A percentile compares a stretch with the other conserved stretches of the same genome.
Conservation (phyloP, 2,329 filamentous ascomycete species). For the Apiospora kogelbergensis region DNA sequence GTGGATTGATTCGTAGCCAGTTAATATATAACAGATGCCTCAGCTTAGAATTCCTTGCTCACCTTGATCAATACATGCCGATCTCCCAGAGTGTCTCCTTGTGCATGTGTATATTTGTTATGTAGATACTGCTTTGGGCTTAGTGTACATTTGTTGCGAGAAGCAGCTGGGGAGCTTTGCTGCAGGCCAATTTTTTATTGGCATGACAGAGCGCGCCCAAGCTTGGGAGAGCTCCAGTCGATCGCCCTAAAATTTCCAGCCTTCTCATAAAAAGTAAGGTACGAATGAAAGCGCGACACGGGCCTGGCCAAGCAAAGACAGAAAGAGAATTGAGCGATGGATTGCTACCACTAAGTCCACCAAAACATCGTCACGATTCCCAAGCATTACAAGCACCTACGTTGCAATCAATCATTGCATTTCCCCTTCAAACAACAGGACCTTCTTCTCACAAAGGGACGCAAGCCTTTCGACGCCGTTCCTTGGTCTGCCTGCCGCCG, state of each 20-base stretch:
- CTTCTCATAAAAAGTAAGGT: conserved; percentile 17
- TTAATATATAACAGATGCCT: neutral
- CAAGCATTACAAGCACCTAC: neutral
- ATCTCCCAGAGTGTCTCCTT: no score
- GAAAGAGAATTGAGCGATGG: neutral
- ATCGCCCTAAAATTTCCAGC: conserved; percentile 27
- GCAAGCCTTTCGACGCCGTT: neutral
- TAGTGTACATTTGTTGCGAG: neutral
- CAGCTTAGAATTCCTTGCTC: no score
- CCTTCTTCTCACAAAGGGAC: neutral
- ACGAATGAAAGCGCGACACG: neutral
- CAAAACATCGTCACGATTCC: conserved; percentile 5
- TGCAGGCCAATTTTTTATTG: neutral
- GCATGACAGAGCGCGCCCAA: conserved; percentile 19
- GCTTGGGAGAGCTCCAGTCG: conserved; percentile 14
- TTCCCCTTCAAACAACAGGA: neutral
- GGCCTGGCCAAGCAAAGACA: neutral
- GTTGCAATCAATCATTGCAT: neutral
- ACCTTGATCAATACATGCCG: no score
- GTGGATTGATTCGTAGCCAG: neutral
- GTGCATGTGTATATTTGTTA: neutral
- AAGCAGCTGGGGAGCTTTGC: neutral
- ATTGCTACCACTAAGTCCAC: neutral
- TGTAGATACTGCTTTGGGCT: neutral
- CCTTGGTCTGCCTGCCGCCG: neutral